phyloP scores from a whole-genome alignment of 306 rosid genomes.

The Medicago truncatula region MtrunA17r5.0-ANR NC_053044.1:26401001-26401500 shows the following conservation, averaged over 20 bases:
- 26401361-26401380: not conserved
- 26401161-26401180: constrained; percentile 23
- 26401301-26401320: constrained; percentile 18
- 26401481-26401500: not conserved
- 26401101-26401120: not conserved
- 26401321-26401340: not conserved
- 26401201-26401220: constrained; percentile 73
- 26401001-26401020: too few relatives aligned
- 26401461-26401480: not conserved
- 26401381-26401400: constrained; percentile 10
- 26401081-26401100: not conserved
- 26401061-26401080: not conserved
- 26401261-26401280: constrained; percentile 56
- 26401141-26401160: not conserved
- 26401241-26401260: constrained; percentile 64
- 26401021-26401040: too few relatives aligned
- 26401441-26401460: not conserved
- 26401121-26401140: not conserved
- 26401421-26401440: not conserved
- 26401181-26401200: constrained; percentile 1
- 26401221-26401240: constrained; percentile 62
- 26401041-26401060: too few relatives aligned
- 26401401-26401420: constrained; percentile 9
- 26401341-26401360: constrained; percentile 4
- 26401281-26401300: constrained; percentile 36